Evolutionary conservation across 2,329 filamentous ascomycete species (phyloP), one percentile per base, ranked within the genome.

Genomic region (Beauveria caledonica): DNA sequence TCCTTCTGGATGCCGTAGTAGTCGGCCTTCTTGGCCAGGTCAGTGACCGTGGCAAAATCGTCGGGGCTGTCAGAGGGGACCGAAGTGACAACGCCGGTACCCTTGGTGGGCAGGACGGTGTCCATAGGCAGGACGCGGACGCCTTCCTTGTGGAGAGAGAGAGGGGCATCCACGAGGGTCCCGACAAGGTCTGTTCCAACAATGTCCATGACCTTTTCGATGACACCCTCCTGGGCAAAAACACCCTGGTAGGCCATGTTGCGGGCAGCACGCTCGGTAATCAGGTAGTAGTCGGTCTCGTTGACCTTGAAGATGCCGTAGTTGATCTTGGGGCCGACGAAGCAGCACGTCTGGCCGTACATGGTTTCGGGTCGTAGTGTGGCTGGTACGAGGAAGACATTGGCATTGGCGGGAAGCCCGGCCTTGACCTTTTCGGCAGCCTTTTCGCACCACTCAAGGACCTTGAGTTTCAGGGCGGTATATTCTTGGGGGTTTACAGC

Each of bases 311-410:
- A 97, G 64, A 99, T 77, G 55, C 93, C 93, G 69, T 99, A 99
- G 49, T 81, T 85, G 69, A 97, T 88, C 70, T 88, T 89, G 10
- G 94, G 93, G 3, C 92, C 90, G 52, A 99, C 90, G 68, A 97
- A 99, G 73, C 92, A 96, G 77, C 90, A 95, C 4, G 87, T 95
- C 75, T 97, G 94, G 45, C 95, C 95, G 72, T 97, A 99, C 93
- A 99, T 97, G 40, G 94, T 99, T 80, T 99, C 94, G 2, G 94
- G 91, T 63, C 94, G 84, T 63, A 99, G 82, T 60, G 94, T 97
- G 17, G 94, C 94, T 13, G 94, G 89, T 13, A 97, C 85, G 68
- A 97, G 88, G 78, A 88, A 97, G 60, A 97, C 87, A 63, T 88
- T 88, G 50, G 90, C 87, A 64, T 83, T 86, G 40, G 86, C 81